Evolutionary conservation across 352 stramenopile genomes (phyloP), one percentile per base, ranked within the genome.

Genomic region (Halophytophthora batemanensis): DNA sequence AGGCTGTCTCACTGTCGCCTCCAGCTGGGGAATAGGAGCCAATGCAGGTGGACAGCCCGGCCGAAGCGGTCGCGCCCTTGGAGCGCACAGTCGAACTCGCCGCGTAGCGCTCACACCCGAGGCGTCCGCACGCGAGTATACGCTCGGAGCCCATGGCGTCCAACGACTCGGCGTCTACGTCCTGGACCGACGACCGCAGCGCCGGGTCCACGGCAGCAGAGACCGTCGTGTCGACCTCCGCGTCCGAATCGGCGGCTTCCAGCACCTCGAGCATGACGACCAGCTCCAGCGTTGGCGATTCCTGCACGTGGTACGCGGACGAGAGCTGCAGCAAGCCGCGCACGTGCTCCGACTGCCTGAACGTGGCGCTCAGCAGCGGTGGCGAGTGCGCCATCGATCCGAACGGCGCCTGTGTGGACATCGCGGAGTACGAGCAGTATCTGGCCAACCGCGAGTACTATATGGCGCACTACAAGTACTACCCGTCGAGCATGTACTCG

Each of bases 341-440:
- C 7, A 66, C 63, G 2, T 59, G 63, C 31, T 61, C 33, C 50
- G 59, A 69, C 44, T 72, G 63, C 23, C 63, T 72, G 41, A 72
- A 72, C 39, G 38, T 38, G 37, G 23, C 64, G 35, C 45, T 67
- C 39, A 25, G 45, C 8, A 61, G 57, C 33, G 25, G 25, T 8
- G 53, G 61, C 45, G 50, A 74, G 51, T 80, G 70, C 29, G 60
- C 48, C 12, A 58, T 80, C 38, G 50, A 58, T 23, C 56, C 66
- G 25, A 44, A 59, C 18, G 66, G 70, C 29, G 66, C 57, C 21
- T 80, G 70, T 21, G 70, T 80, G 44, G 59, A 43, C 50, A 55
- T 56, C 21, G 41, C 43, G 17, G 56, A 60, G 13, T 67, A 71
- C 49, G 31, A 61, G 31, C 17, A 58, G 35, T 71, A 71, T 35